Evolutionary conservation across 306 rosid species (phyloP).

Genomic region (Vigna hirtella): DNA sequence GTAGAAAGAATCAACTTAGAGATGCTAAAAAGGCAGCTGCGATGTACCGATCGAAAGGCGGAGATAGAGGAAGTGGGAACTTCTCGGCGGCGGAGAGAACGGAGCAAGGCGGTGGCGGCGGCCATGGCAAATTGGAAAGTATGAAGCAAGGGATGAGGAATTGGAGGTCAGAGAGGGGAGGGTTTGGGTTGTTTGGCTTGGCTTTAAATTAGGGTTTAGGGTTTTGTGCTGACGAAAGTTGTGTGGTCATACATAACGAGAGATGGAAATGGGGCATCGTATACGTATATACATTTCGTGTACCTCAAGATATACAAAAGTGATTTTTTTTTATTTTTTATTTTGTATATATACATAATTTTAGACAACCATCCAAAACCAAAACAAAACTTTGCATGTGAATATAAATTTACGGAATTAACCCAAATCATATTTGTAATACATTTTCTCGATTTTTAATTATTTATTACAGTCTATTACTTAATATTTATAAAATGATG

Average conservation of each 20-base stretch:
- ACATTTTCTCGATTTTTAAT: too few relatives aligned
- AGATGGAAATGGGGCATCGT: too few relatives aligned
- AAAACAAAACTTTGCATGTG: too few relatives aligned
- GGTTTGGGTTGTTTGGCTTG: neutral
- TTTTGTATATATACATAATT: too few relatives aligned
- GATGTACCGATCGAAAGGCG: slow-evolving; percentile 66
- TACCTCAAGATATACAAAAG: too few relatives aligned
- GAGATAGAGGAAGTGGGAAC: slow-evolving; percentile 54
- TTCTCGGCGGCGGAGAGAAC: slow-evolving; percentile 63
- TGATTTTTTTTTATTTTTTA: too few relatives aligned
- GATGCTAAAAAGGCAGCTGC: neutral
- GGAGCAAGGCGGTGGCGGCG: slow-evolving; percentile 52
- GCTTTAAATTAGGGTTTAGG: slow-evolving; percentile 24
- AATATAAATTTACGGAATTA: too few relatives aligned
- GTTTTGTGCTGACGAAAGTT: neutral
- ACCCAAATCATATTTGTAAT: too few relatives aligned
- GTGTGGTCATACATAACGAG: neutral
- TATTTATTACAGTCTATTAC: too few relatives aligned
- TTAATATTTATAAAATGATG: too few relatives aligned
- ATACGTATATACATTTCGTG: too few relatives aligned
- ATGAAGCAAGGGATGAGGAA: neutral
- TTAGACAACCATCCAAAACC: too few relatives aligned
- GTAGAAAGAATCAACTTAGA: neutral
- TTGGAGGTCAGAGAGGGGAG: neutral
- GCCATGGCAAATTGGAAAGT: slow-evolving; percentile 51